Base-by-base conservation (phyloP, 163 green algal genomes). In the Picocystis sp. region DNA sequence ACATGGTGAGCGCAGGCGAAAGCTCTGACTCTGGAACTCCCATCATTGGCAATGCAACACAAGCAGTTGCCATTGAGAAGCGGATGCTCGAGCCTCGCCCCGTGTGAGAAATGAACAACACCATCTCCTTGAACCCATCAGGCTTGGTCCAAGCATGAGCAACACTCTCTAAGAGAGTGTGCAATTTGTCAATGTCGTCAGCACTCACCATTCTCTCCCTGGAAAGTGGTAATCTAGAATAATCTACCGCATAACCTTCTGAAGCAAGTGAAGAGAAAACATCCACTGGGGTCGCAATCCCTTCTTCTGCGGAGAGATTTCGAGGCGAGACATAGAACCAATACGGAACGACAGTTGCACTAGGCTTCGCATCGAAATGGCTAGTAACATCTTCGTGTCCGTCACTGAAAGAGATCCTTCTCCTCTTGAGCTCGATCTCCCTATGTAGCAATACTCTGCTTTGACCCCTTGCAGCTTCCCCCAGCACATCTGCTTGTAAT, bases 211-310 rank as follows among this genome's bases (percentile, higher is more conserved):
- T 89, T 57, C 86, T 74, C 64, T 94, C 82, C 10, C 86, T 68
- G 0, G 82, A 93, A 22, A 93, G 69, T 2, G 86, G 86, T 25
- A 93, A 77, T 46, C 86, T 71, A 22, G 62, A 55, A 69, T 94
- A 94, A 13, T 58, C 61, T 2, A 92, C 23, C 14, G 70, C 50
- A 69, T 70, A 90, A 17, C 84, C 81, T 45, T 81, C 72, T 6
- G 63, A 58, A n/a, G 65, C 61, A 15, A 95, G 65, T 47, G 58
- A 42, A 43, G 64, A 59, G 43, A 75, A 75, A 46, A 89, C 70
- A 56, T 88, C 73, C 35, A 61, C 22, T 22, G 65, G 50, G 3
- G 67, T 83, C 29, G 49, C 61, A 23, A 76, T 45, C 21, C 65
- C 64, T 22, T 54, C 11, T 34, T 53, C 41, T 22, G 61, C 22